These are phyloP conservation scores for Phaeosphaeriaceae sp. DNA, from an alignment of 2,329 filamentous ascomycete genomes.

Conservation along the genomic window DNA sequence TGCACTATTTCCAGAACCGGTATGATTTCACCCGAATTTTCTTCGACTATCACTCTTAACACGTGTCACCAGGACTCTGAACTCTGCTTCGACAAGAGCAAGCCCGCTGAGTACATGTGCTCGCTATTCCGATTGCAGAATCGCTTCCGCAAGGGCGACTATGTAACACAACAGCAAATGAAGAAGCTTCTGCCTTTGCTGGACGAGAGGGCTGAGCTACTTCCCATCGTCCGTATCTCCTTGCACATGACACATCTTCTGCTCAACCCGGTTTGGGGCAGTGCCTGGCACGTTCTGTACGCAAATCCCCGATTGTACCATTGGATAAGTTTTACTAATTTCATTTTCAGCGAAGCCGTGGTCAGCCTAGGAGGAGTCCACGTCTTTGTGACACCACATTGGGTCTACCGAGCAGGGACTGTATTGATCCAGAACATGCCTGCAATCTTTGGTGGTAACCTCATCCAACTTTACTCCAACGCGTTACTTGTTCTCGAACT, in stretches of 20 bases:
- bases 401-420: conserved; percentile 43
- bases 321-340: neutral
- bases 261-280: conserved; percentile 41
- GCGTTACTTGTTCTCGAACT: conserved; percentile 43
- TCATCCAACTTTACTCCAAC: conserved; percentile 45
- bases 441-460: conserved; percentile 34
- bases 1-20: conserved; percentile 45
- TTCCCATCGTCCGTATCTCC: conserved; percentile 35
- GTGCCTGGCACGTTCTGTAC: conserved; percentile 35
- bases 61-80: conserved; percentile 31
- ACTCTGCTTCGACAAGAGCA: conserved; percentile 32
- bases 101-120: conserved; percentile 42
- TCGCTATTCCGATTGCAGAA: conserved; percentile 45
- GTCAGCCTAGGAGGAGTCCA: conserved; percentile 39
- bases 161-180: conserved; percentile 21
- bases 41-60: conserved; percentile 9
- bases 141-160: conserved; percentile 43
- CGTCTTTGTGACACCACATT: conserved; percentile 43
- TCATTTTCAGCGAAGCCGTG: conserved; percentile 36
- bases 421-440: conserved; percentile 43
- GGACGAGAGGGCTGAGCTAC: conserved; percentile 31
- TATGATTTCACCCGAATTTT: conserved; percentile 8
- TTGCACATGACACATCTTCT: conserved; percentile 43
- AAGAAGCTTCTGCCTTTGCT: conserved; percentile 33
- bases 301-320: neutral